Percentiles rank a stretch among this genome's conserved stretches.
Evolutionary conservation across 2,329 filamentous ascomycete genomes (phyloP).

Genomic region (Xylaria sp.): DNA sequence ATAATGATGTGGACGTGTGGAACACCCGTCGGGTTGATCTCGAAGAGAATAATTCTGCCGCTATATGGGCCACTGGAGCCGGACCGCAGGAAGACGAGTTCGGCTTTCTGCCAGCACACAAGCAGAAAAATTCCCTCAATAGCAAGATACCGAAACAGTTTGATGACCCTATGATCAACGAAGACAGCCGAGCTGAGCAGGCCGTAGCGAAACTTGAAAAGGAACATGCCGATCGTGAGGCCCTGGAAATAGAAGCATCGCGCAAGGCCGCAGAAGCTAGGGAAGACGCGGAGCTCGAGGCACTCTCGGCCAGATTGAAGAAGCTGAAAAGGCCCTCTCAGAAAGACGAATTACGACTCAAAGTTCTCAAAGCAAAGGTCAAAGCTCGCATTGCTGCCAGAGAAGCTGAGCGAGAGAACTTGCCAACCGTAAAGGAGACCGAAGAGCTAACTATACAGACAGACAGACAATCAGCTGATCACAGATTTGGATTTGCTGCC

Average conservation of each 20-base stretch:
- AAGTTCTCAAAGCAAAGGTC: constrained; percentile 13
- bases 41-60: background rate
- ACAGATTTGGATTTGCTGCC: constrained; percentile 29
- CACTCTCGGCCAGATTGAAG: background rate
- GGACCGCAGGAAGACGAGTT: background rate
- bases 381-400: constrained; percentile 7
- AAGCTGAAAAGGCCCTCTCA: constrained; percentile 4
- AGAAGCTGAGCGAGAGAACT: constrained; percentile 2
- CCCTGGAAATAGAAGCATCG: background rate
- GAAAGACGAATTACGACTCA: constrained; percentile 11
- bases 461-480: constrained; percentile 24
- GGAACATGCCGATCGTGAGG: background rate
- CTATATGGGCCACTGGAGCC: background rate
- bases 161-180: background rate
- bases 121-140: background rate
- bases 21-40: constrained; percentile 25
- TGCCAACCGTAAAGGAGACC: constrained; percentile 4
- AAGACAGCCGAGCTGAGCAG: background rate
- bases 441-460: constrained; percentile 19
- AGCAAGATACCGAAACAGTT: background rate
- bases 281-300: background rate
- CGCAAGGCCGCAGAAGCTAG: constrained; percentile 4
- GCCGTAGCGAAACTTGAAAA: background rate
- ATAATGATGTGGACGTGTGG: constrained; percentile 35
- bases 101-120: background rate